Evolutionary conservation across 495 filamentous ascomycete species (phyloP).

Genomic region (Xylaria curta): DNA sequence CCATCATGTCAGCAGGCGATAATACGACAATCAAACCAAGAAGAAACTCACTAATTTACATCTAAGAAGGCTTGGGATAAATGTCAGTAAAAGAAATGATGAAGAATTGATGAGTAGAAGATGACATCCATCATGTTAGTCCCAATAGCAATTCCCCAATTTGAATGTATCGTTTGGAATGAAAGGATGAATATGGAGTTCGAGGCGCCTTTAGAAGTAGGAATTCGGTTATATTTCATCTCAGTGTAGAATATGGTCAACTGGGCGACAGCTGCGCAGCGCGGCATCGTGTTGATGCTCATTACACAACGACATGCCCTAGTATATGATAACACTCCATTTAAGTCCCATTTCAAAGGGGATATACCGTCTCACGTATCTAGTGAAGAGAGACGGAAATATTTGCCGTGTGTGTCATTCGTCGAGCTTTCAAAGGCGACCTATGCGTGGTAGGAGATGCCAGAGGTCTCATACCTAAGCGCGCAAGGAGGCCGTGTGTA

Average conservation of each 20-base stretch:
- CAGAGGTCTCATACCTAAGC: neutral
- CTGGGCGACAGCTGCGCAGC: neutral
- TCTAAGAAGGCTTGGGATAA: neutral
- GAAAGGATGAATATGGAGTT: neutral
- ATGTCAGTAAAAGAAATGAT: neutral
- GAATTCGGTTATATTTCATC: neutral
- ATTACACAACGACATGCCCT: too few relatives aligned
- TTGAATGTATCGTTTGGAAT: neutral
- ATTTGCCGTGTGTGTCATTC: too few relatives aligned
- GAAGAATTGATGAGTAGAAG: neutral
- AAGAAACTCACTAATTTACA: too few relatives aligned
- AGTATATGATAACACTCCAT: too few relatives aligned
- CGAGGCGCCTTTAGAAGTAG: neutral
- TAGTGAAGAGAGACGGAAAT: too few relatives aligned
- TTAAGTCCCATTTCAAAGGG: too few relatives aligned
- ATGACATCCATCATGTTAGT: neutral
- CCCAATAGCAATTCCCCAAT: neutral
- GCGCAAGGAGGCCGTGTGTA: neutral
- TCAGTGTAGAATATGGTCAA: neutral
- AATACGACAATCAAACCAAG: too few relatives aligned
- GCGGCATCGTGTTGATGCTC: neutral
- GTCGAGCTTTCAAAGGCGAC: neutral
- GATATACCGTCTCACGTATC: too few relatives aligned
- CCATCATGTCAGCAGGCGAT: too few relatives aligned
- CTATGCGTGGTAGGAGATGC: neutral